These are phyloP conservation scores for Irpex lacteus DNA, from an alignment of 1,284 basidiomycete species.

Conservation along the genomic window DNA sequence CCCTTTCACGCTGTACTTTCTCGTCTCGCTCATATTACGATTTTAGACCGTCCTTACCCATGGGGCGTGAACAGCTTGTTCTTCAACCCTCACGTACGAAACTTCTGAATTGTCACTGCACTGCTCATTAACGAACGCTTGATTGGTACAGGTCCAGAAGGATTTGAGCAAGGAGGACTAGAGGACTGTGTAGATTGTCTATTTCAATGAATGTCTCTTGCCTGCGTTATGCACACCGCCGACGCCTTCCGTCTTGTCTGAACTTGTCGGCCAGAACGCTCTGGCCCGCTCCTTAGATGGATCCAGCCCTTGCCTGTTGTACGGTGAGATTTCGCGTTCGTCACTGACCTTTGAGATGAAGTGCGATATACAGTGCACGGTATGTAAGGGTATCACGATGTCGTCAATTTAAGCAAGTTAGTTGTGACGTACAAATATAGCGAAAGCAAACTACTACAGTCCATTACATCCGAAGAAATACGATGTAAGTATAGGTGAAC, in stretches of 20 bases:
- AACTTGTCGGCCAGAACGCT: neutral
- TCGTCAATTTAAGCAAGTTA: neutral
- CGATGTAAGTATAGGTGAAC: neutral
- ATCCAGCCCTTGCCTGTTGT: no score
- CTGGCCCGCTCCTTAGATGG: neutral
- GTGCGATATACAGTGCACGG: no score
- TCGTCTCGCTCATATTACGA: neutral
- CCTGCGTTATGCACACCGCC: neutral
- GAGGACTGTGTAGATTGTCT: neutral
- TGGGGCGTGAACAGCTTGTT: slow-evolving; percentile 83
- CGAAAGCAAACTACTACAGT: neutral
- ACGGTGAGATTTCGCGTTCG: no score
- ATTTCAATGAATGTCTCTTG: neutral
- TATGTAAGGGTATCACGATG: neutral
- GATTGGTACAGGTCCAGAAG: slow-evolving; percentile 51
- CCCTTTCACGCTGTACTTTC: neutral
- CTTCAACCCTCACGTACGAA: slow-evolving; percentile 70
- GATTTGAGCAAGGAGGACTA: slow-evolving; percentile 44
- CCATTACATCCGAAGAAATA: neutral
- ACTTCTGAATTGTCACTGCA: neutral
- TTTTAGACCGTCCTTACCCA: slow-evolving; percentile 63
- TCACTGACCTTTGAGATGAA: no score
- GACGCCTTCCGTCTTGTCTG: neutral
- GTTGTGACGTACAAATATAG: neutral
- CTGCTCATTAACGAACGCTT: neutral